Evolutionary conservation across 768 basidiomycete genomes (phyloP).

Genomic region (Russula ochroleuca): DNA sequence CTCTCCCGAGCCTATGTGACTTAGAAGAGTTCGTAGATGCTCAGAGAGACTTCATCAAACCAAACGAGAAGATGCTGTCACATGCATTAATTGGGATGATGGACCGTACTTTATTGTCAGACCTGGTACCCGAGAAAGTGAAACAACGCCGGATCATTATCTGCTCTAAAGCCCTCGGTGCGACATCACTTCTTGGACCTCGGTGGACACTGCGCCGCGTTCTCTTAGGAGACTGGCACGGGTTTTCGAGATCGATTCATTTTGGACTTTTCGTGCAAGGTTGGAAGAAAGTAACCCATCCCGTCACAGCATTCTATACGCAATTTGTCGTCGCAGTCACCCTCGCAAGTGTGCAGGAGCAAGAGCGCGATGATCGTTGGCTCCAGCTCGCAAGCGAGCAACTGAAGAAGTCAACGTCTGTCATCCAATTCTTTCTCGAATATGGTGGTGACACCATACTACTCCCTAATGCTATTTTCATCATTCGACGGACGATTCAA

Average conservation of each 20-base stretch:
- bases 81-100: not conserved
- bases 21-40: not conserved
- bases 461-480: not conserved
- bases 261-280: constrained; percentile 5
- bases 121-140: not conserved
- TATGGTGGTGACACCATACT: not conserved
- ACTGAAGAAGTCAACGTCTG: too few relatives aligned
- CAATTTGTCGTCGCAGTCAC: not conserved
- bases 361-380: constrained; percentile 2
- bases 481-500: not conserved
- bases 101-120: not conserved
- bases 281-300: not conserved
- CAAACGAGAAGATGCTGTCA: constrained; percentile 1
- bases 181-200: not conserved
- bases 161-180: constrained; percentile 1
- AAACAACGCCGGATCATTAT: not conserved
- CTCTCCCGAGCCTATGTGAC: not conserved
- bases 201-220: not conserved
- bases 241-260: constrained; percentile 8
- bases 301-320: not conserved
- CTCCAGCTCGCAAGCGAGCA: not conserved
- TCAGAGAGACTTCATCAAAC: not conserved
- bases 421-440: not conserved
- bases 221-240: not conserved
- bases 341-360: not conserved